Evolutionary conservation across 2,329 filamentous ascomycete genomes (phyloP).

Genomic region (Aureobasidium namibiae): DNA sequence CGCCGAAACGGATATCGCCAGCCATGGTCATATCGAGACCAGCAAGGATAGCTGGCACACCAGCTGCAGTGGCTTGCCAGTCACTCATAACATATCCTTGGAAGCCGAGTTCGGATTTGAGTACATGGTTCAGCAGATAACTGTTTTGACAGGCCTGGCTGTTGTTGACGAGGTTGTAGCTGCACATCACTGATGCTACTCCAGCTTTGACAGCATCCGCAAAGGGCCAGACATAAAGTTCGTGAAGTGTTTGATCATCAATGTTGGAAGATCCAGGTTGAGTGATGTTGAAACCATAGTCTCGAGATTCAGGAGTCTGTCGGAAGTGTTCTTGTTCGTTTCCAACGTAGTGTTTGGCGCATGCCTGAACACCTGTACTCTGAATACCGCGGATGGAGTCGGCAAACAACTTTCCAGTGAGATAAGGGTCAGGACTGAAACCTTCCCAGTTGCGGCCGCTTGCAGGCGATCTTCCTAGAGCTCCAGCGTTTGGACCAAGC

Average conservation of each 20-base stretch:
- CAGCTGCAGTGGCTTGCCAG: constrained; percentile 57
- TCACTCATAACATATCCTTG: constrained; percentile 61
- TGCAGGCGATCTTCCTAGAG: constrained; percentile 32
- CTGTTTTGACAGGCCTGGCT: constrained; percentile 56
- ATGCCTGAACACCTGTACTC: constrained; percentile 33
- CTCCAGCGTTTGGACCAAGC: constrained; percentile 36
- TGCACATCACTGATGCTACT: constrained; percentile 49
- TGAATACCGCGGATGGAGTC: constrained; percentile 34
- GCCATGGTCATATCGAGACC: constrained; percentile 63
- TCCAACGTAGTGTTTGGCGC: constrained; percentile 47
- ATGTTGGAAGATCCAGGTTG: constrained; percentile 54
- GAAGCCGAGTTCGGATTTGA: constrained; percentile 64
- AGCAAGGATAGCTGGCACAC: constrained; percentile 49
- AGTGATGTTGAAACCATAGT: constrained; percentile 33
- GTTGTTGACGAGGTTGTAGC: constrained; percentile 56
- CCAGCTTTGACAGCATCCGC: constrained; percentile 52
- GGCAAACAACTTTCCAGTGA: constrained; percentile 35
- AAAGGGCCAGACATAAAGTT: constrained; percentile 55
- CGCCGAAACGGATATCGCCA: constrained; percentile 30
- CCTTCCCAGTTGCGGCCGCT: constrained; percentile 39
- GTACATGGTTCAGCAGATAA: constrained; percentile 54
- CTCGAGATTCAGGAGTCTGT: constrained; percentile 24
- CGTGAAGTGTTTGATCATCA: constrained; percentile 48
- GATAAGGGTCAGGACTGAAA: constrained; percentile 32
- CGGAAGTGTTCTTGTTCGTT: constrained; percentile 52